Base-by-base conservation (phyloP, 192 early-diverging fungal genomes). In the Backusella sp. region DNA sequence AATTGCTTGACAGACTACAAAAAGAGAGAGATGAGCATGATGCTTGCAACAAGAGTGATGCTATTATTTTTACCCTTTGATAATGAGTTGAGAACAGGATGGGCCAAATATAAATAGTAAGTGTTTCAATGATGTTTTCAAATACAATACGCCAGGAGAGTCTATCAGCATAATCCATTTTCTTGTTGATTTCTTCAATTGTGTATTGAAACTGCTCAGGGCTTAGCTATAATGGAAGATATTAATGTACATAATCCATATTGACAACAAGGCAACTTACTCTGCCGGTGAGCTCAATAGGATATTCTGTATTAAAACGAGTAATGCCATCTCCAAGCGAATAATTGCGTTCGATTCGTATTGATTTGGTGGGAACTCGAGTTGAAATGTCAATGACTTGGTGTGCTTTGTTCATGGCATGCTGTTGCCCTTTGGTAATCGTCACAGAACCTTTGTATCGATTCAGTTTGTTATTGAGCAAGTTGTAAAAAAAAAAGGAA, bases 311-410 rank as follows among this genome's bases (percentile, higher is more conserved):
- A 17, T 65, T 30, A 66, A 83, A 83, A 49, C 76, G 70, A 41
- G 82, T 83, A 36, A 83, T 83, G 41, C 82, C 82, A 70, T 83
- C 78, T 53, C 82, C 82, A 19, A 69, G 36, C 52, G 82, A 72
- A 37, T 83, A 83, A 62, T 83, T 78, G 11, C 82, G 78, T 67
- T 83, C 82, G 23, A 83, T 53, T 44, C 82, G 70, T 53, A 83
- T 68, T 19, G 76, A 59, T 42, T 66, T 39, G 42, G 68, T 73
- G 2, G 76, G 76, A 19, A 75, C 68, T 62, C 69, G 52, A 26
- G 56, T 68, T 36, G 21, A 53, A 28, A 76, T 70, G 36, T 76
- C 68, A 28, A 76, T 76, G 7, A 28, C 34, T 23, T 30, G 28
- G 32, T 76, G 56, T 3, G 30, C 36, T 28, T 68, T 75, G 19